Evolutionary conservation across 768 basidiomycete genomes (phyloP).

Genomic region (Tulasnella sp.): DNA sequence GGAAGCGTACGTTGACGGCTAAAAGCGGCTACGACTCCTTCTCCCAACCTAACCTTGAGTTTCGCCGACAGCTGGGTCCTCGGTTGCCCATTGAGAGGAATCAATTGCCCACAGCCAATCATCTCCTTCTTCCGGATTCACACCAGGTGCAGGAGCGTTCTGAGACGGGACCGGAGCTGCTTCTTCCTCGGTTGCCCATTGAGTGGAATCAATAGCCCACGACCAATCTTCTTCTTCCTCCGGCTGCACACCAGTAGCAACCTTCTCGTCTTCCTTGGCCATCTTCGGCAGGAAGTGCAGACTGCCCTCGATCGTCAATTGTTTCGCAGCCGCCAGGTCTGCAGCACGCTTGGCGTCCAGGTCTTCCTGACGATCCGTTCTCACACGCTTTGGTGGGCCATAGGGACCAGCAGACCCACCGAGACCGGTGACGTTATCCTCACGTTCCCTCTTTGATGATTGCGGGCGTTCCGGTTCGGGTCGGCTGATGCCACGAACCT

Average conservation of each 20-base stretch:
- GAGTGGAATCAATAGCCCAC: too few relatives aligned
- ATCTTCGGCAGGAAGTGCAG: not conserved
- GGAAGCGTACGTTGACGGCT: too few relatives aligned
- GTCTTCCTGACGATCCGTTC: slow-evolving; percentile 2
- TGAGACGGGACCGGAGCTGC: not conserved
- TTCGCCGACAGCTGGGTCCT: slow-evolving; percentile 13
- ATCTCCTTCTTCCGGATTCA: slow-evolving; percentile 2
- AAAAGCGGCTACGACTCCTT: too few relatives aligned
- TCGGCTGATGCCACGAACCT: not conserved
- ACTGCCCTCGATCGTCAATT: not conserved
- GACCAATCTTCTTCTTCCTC: too few relatives aligned
- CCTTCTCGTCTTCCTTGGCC: not conserved
- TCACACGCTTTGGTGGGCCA: not conserved
- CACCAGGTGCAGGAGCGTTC: not conserved
- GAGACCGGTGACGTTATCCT: not conserved
- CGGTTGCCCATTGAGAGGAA: not conserved
- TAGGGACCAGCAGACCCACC: not conserved
- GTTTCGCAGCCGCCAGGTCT: not conserved
- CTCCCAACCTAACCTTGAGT: too few relatives aligned
- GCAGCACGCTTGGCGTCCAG: slow-evolving; percentile 3
- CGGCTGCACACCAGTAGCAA: too few relatives aligned
- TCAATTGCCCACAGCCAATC: slow-evolving; percentile 20
- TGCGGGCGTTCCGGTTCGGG: not conserved
- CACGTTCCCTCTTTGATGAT: not conserved
- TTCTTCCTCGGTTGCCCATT: too few relatives aligned